These are phyloP conservation scores for Colletotrichum acutatum DNA, from an alignment of 2,329 filamentous ascomycete species.

Conservation along the genomic window DNA sequence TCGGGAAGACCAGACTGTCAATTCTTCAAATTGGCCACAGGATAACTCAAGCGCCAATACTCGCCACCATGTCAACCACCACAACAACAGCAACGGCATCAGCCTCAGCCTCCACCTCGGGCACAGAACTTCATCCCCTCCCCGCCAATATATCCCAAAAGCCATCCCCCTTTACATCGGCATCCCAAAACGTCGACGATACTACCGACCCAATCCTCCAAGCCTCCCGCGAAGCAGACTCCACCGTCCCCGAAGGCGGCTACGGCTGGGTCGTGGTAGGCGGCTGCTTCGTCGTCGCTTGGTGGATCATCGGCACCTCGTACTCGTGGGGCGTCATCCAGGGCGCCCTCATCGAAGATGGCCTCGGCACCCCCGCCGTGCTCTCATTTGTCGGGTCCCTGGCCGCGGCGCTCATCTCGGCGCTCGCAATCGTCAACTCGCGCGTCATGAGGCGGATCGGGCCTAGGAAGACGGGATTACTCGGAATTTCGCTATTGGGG, in stretches of 20 bases:
- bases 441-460: constrained; percentile 63
- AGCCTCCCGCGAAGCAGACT: constrained; percentile 57
- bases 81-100: constrained; percentile 2
- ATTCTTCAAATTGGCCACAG: neutral
- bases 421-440: constrained; percentile 63
- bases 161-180: neutral
- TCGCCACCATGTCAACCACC: constrained; percentile 20
- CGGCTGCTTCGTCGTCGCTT: constrained; percentile 61
- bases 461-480: constrained; percentile 54
- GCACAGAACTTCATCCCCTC: constrained; percentile 8
- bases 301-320: constrained; percentile 66
- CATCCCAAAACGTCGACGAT: neutral
- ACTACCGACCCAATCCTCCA: constrained; percentile 44
- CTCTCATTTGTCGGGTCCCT: constrained; percentile 70
- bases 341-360: constrained; percentile 61
- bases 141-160: neutral
- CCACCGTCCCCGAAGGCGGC: constrained; percentile 62
- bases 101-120: constrained; percentile 23
- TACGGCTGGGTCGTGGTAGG: constrained; percentile 67
- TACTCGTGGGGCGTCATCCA: constrained; percentile 73
- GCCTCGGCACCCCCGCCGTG: constrained; percentile 59
- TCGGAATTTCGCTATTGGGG: constrained; percentile 63
- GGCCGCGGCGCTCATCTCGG: constrained; percentile 59
- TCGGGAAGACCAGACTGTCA: neutral
- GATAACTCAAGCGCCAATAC: neutral